Conservation (phyloP, 164 flowering plant genomes). For the Nymphaea colorata region DNA sequence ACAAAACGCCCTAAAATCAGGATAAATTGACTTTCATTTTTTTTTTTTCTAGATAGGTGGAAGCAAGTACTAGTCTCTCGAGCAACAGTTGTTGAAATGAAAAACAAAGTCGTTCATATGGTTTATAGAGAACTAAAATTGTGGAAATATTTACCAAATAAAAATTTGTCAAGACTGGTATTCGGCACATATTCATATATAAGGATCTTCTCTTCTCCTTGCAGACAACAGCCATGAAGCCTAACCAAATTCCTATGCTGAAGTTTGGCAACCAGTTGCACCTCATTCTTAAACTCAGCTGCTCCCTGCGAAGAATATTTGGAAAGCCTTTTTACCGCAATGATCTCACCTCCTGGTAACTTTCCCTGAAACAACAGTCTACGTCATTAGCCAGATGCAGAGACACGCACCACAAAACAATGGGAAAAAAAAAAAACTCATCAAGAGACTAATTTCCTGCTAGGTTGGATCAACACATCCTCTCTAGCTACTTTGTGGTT, state of each 20-base stretch:
- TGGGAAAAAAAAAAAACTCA: neutral
- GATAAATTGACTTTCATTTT: no score
- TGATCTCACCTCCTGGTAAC: slow-evolving; percentile 17
- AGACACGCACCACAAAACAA: no score
- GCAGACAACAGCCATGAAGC: slow-evolving; percentile 26
- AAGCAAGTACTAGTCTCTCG: no score
- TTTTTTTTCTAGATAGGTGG: no score
- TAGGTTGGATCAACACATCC: neutral
- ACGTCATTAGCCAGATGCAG: neutral
- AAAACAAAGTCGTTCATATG: neutral
- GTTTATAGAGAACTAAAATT: neutral
- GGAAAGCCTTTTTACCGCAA: slow-evolving; percentile 38
- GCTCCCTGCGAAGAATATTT: slow-evolving; percentile 23
- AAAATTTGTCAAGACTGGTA: slow-evolving; percentile 17
- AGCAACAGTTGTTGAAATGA: neutral
- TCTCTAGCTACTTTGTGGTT: no score
- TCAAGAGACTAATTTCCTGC: neutral
- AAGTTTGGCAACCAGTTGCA: slow-evolving; percentile 25
- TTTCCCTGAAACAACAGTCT: slow-evolving; percentile 13
- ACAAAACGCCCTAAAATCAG: no score
- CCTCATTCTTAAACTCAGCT: slow-evolving; percentile 26
- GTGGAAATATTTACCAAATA: slow-evolving; percentile 14
- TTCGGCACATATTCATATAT: slow-evolving; percentile 33
- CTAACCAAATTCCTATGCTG: slow-evolving; percentile 34
- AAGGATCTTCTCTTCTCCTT: slow-evolving; percentile 26